Conservation (phyloP, 2,329 filamentous ascomycete genomes). For the Botryotinia convoluta region DNA sequence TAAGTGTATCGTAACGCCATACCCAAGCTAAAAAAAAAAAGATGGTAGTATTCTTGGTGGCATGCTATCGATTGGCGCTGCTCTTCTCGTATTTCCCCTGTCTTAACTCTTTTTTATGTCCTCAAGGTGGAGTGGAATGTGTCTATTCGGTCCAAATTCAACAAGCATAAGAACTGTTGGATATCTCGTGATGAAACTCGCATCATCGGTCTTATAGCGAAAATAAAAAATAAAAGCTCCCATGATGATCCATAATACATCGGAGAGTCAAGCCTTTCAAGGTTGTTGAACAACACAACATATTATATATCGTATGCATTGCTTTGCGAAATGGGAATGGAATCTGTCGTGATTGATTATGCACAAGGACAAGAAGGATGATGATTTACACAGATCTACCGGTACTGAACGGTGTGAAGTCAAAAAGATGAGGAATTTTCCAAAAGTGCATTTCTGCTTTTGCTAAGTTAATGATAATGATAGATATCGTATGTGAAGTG, state of each 20-base stretch:
- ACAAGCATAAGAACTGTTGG: background rate
- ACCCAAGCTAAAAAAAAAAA: background rate
- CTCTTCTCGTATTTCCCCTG: slow-evolving; percentile 7
- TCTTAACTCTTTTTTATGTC: background rate
- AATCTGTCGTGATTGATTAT: background rate
- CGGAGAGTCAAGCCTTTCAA: background rate
- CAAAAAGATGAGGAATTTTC: too few species aligned
- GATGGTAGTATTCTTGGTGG: slow-evolving; percentile 3
- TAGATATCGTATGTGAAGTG: background rate
- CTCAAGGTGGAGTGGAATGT: background rate
- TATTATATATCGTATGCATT: background rate
- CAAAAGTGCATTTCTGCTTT: background rate
- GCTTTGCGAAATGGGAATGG: background rate
- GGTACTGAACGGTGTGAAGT: background rate
- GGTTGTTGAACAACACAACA: background rate
- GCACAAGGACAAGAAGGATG: background rate
- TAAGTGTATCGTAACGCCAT: background rate
- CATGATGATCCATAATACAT: background rate
- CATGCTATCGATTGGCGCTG: background rate
- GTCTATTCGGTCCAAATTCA: background rate
- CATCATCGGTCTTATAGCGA: background rate
- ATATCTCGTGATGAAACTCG: slow-evolving; percentile 7
- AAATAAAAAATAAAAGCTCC: too few species aligned
- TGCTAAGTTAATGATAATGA: background rate
- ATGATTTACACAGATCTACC: background rate